Base-by-base conservation (phyloP, 148 eudicot species). In the Simmondsia chinensis region DNA sequence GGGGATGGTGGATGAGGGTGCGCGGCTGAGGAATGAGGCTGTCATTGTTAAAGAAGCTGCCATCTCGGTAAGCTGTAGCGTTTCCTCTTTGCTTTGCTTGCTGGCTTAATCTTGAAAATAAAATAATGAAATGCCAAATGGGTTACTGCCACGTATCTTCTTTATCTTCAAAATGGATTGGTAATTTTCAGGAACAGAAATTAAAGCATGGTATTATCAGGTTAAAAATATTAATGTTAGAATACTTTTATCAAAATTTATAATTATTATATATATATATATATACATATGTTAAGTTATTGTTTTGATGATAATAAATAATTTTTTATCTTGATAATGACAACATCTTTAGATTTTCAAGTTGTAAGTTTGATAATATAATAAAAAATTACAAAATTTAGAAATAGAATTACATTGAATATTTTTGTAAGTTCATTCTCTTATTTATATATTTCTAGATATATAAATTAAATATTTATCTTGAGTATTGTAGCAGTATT, bases 21-120 rank as follows among this genome's bases (percentile, higher is more conserved):
- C 33, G 60, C 65, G 50, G 24, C 79, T 58, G 1, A 66, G 63
- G 55, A 79, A 59, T 29, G 84, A 52, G 52, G 82, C 56, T 33
- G 79, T 59, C 75, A 79, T 68, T 33, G 88, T 56, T 49, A 76
- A 60, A 68, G 93, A 76, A 47, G 93, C 87, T 77, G 3, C 20
- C 18, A 23, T 14, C 7, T 44, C 46, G 7, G 11, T 10, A 12
- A 8, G 54, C 20, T 16, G 35, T 42, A 24, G 20, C 39, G 37
- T 46, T 8, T 29, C 7, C 33, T 42, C 20, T 6, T 34, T 13
- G 14, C 35, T 31, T 16, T 24, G 38, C 20, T 50, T 56, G 34
- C 54, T 13, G 52, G 33, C 28, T 33, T 45, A 38, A 17, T 52
- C 50, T 42, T 9, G 37, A 29, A 47, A 32, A 39, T 35, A 46